These are phyloP conservation scores for Candida manassasensis DNA, from an alignment of 805 yeast species.

Conservation along the genomic window DNA sequence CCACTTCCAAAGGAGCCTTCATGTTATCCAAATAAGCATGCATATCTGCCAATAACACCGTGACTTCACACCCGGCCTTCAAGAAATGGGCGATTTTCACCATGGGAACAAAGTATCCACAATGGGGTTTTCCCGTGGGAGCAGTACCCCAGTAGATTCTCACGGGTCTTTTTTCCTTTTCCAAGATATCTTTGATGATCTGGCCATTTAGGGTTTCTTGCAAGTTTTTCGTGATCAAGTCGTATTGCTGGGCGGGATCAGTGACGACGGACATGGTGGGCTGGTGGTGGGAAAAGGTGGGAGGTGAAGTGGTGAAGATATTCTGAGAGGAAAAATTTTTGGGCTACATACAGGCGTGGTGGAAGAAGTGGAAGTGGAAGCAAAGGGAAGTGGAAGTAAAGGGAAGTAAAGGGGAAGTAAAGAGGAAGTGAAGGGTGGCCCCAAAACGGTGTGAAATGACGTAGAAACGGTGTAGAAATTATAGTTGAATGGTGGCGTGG, in stretches of 20 bases:
- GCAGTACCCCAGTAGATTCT: constrained; percentile 99
- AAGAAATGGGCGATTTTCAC: constrained; percentile 91
- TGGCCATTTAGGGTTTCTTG: constrained; percentile 90
- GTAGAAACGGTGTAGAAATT: no score
- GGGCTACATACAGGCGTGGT: not conserved
- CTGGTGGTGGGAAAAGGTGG: not conserved
- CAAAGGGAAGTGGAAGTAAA: no score
- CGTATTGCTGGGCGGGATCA: constrained; percentile 61
- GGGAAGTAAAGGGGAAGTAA: no score
- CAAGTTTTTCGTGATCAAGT: constrained; percentile 74
- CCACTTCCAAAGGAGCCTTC: constrained; percentile 96
- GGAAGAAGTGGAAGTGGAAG: not conserved
- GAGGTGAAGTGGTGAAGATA: not conserved
- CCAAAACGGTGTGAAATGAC: no score
- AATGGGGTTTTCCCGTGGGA: constrained; percentile 97
- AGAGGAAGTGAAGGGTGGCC: no score
- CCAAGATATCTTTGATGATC: constrained; percentile 79
- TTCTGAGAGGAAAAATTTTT: not conserved
- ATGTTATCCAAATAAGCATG: constrained; percentile 97
- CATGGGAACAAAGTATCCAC: constrained; percentile 98
- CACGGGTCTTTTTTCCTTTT: constrained; percentile 75
- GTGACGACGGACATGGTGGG: constrained; percentile 22
- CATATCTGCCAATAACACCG: constrained; percentile 85
- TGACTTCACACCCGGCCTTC: constrained; percentile 94
- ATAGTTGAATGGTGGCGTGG: no score